A percentile compares a stretch with the other conserved stretches of the same genome.
Evolutionary conservation across 495 filamentous ascomycete species (phyloP).

Genomic region (Podospora tetraspora): DNA sequence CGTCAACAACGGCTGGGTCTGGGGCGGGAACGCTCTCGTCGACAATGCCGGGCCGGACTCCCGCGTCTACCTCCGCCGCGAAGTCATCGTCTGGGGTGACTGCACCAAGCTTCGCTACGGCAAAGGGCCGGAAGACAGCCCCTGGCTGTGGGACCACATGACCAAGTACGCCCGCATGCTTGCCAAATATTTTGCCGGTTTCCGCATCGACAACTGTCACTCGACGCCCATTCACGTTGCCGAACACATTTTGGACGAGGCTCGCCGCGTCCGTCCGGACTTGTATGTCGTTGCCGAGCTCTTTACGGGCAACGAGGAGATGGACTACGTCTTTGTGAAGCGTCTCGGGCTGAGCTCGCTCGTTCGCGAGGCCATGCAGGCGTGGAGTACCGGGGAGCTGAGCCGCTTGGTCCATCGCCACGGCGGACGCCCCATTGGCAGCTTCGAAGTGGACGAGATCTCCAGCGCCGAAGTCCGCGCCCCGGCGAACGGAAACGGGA

Average conservation of each 20-base stretch:
- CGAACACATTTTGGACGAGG: constrained; percentile 89
- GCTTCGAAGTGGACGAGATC: constrained; percentile 76
- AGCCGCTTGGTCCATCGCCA: constrained; percentile 91
- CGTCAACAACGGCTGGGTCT: constrained; percentile 98
- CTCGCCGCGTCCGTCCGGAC: constrained; percentile 79
- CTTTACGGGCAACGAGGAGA: constrained; percentile 92
- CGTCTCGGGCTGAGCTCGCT: constrained; percentile 82
- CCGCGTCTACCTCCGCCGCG: constrained; percentile 81
- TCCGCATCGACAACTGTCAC: constrained; percentile 98
- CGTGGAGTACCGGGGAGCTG: constrained; percentile 89
- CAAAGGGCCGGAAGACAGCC: constrained; percentile 70
- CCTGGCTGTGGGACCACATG: constrained; percentile 95
- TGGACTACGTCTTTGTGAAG: constrained; percentile 93
- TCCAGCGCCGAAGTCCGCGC: constrained; percentile 35
- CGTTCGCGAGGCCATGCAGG: constrained; percentile 96
- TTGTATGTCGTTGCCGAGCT: constrained; percentile 92
- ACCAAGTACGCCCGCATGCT: constrained; percentile 84
- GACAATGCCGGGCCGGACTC: constrained; percentile 91
- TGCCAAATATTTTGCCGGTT: constrained; percentile 91
- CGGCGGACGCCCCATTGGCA: constrained; percentile 89
- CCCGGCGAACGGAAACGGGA: constrained; percentile 22
- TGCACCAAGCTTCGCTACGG: constrained; percentile 98
- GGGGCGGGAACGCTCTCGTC: constrained; percentile 88
- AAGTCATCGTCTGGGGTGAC: constrained; percentile 98
- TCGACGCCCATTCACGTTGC: constrained; percentile 92